A percentile compares a stretch with the other conserved stretches of the same genome.
Evolutionary conservation across 2,329 filamentous ascomycete species (phyloP).

Genomic region (Cercospora nicotianae): DNA sequence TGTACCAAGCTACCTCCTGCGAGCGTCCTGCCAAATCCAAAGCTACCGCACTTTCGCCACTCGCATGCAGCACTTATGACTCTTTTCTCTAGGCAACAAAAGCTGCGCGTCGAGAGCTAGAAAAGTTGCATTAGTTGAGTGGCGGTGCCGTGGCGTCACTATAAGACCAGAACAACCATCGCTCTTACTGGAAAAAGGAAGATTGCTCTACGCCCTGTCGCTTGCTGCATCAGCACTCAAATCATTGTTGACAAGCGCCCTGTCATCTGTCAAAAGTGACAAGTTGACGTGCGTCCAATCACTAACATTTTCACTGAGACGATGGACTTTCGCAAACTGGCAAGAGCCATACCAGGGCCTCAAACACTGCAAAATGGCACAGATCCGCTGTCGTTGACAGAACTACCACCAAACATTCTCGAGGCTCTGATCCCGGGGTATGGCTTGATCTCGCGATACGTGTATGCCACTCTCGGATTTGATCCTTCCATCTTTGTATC

Average conservation of each 20-base stretch:
- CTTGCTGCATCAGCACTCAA: neutral
- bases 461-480: slow-evolving; percentile 46
- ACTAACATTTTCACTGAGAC: neutral
- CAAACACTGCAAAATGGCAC: slow-evolving; percentile 15
- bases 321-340: slow-evolving; percentile 35
- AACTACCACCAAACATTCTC: slow-evolving; percentile 50
- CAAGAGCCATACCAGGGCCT: slow-evolving; percentile 24
- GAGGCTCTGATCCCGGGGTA: slow-evolving; percentile 55
- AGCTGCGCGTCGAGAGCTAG: neutral
- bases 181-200: neutral
- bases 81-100: slow-evolving; percentile 5
- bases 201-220: neutral
- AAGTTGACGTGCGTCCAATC: neutral
- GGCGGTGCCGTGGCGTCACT: slow-evolving; percentile 7
- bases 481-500: slow-evolving; percentile 52
- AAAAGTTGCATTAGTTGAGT: neutral
- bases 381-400: slow-evolving; percentile 30
- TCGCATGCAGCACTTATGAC: neutral
- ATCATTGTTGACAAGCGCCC: neutral
- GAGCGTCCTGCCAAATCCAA: neutral
- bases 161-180: neutral
- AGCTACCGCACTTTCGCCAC: slow-evolving; percentile 13
- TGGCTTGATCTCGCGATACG: slow-evolving; percentile 48
- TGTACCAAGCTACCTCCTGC: neutral
- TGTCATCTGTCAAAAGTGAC: neutral